Evolutionary conservation across 768 basidiomycete genomes (phyloP), one percentile per base, ranked within the genome.

Genomic region (Lactarius hatsudake): DNA sequence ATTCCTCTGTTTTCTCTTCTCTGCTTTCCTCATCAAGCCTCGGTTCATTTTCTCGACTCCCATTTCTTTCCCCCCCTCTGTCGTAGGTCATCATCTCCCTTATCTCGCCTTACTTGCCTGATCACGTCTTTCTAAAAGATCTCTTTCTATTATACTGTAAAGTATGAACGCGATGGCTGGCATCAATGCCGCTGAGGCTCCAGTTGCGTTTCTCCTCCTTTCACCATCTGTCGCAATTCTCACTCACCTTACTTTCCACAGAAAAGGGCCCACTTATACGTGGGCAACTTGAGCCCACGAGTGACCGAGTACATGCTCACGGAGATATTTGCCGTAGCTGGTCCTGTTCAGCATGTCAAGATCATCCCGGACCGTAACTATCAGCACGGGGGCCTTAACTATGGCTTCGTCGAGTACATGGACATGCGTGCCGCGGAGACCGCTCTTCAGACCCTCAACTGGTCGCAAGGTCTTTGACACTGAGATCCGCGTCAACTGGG

Each of bases 401-500:
- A 98, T 75, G 97, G 97, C 73, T 99, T 96, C 80, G 96, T 98
- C 78, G 97, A 99, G 80, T 99, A 98, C 81, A 90, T 93, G 78
- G 95, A 98, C 78, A 96, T 98, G 93, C 90, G 94, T 70, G 93
- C 95, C 43, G 97, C 97, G 43, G 97, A 99, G 80, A 98, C 97
- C 59, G 97, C 97, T n/a, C 83, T 99, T 42, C 91, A 95, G 79
- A 98, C 97, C 54, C 86, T 99, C 74, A 98, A 98, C 77, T n/a
- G 97, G 97, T 56, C 92, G 97, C 76, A 97, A 98, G 83, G 98
- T 99, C 74, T 99, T 98, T 74, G 97, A 99, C 80, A 97, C 97
- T 45, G 97, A 99, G 81, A 96, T 99, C 73, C 89, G 94, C 72
- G 96, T 98, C 81, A 99, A 99, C 78, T 99, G 97, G 97, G 97